phyloP scores from a whole-genome alignment of 208 protist species.

The Trypanosoma rangeli region DNA sequence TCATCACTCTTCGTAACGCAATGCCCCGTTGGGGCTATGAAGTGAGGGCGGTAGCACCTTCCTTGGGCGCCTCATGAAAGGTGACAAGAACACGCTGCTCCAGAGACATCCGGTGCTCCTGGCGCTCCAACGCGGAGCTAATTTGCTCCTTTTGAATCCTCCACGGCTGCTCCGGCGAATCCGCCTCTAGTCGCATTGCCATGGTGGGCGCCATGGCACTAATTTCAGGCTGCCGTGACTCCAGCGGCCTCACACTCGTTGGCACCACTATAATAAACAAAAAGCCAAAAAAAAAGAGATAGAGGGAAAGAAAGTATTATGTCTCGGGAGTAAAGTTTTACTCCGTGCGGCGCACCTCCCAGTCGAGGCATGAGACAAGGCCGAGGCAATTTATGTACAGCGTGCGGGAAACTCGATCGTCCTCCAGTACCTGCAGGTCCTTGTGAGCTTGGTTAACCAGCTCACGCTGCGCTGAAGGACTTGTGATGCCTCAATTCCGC shows the following conservation, averaged over 20 bases:
- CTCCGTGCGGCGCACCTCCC: slow-evolving; percentile 85
- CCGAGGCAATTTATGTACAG: slow-evolving; percentile 89
- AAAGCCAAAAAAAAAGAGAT: slow-evolving; percentile 53
- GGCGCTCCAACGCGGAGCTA: slow-evolving; percentile 50
- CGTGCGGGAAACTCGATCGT: slow-evolving; percentile 82
- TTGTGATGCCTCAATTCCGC: slow-evolving; percentile 66
- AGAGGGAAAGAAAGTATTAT: slow-evolving; percentile 43
- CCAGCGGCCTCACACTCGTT: slow-evolving; percentile 47
- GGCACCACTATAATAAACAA: slow-evolving; percentile 33
- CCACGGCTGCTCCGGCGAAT: slow-evolving; percentile 63
- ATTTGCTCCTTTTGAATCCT: slow-evolving; percentile 59
- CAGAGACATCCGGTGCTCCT: slow-evolving; percentile 48
- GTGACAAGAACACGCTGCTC: slow-evolving; percentile 78
- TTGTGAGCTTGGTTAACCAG: slow-evolving; percentile 84
- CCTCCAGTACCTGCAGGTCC: slow-evolving; percentile 79
- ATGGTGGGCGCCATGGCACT: slow-evolving; percentile 80
- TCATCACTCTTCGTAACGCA: slow-evolving; percentile 20
- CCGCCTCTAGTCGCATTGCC: slow-evolving; percentile 80
- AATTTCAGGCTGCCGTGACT: slow-evolving; percentile 67
- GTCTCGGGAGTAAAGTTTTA: slow-evolving; percentile 81
- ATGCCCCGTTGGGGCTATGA: slow-evolving; percentile 42
- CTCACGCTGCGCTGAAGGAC: slow-evolving; percentile 77
- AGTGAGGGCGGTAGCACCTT: slow-evolving; percentile 41
- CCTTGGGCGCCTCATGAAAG: slow-evolving; percentile 71
- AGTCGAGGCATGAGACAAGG: slow-evolving; percentile 88